phyloP scores from a whole-genome alignment of 805 yeast genomes.

The Candida ascalaphidarum region DNA sequence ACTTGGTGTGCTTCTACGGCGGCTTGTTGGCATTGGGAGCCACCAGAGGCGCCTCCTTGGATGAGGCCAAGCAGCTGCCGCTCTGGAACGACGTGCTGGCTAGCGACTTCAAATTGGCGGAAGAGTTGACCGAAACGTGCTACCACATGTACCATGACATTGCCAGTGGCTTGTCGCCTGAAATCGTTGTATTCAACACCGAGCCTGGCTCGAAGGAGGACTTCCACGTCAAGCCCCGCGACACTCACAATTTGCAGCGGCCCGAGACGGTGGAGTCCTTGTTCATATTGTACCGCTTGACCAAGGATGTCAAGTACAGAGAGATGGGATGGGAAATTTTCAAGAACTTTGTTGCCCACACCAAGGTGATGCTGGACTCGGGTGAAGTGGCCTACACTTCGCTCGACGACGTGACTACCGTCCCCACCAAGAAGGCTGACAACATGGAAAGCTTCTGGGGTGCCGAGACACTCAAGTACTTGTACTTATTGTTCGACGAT shows the following conservation, averaged over 20 bases:
- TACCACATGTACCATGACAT: conserved; percentile 73
- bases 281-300: conserved; percentile 69
- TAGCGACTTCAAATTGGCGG: conserved; percentile 59
- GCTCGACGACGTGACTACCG: conserved; percentile 53
- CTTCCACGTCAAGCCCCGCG: conserved; percentile 60
- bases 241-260: conserved; percentile 79
- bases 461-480: conserved; percentile 85
- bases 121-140: conserved; percentile 72
- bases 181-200: conserved; percentile 75
- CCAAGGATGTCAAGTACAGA: conserved; percentile 74
- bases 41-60: conserved; percentile 58
- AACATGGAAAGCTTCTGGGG: conserved; percentile 91
- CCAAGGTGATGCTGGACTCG: conserved; percentile 35
- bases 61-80: conserved; percentile 44
- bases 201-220: conserved; percentile 40
- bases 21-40: conserved; percentile 87
- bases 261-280: conserved; percentile 92
- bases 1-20: conserved; percentile 85
- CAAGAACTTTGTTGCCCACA: conserved; percentile 54
- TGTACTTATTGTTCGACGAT: conserved; percentile 42
- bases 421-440: conserved; percentile 49
- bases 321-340: conserved; percentile 88
- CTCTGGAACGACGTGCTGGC: conserved; percentile 54
- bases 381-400: conserved; percentile 51
- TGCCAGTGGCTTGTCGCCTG: conserved; percentile 78